These are phyloP conservation scores for Fusarium brachygibbosum DNA, from an alignment of 2,329 filamentous ascomycete genomes.

Conservation along the genomic window DNA sequence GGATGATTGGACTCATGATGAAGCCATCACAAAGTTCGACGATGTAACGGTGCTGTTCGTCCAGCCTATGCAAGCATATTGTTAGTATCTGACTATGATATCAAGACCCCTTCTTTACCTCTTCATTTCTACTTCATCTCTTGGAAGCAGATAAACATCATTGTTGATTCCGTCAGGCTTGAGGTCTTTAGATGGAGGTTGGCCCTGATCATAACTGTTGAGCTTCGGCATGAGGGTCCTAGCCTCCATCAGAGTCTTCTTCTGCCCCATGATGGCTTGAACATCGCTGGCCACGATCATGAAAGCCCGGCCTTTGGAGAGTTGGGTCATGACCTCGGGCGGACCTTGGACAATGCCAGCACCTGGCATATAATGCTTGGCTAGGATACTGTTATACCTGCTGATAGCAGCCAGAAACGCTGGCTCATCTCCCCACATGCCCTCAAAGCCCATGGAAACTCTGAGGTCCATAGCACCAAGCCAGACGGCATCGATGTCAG, in stretches of 20 bases:
- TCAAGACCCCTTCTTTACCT: neutral
- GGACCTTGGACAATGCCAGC: neutral
- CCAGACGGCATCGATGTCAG: neutral
- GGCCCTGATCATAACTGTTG: neutral
- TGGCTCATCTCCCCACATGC: neutral
- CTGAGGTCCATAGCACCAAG: neutral
- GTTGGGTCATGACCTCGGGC: neutral
- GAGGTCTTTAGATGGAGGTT: accelerated
- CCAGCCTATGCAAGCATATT: neutral
- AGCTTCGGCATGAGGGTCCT: neutral
- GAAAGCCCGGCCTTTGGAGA: neutral
- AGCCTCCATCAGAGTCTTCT: neutral
- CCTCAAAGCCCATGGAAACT: neutral
- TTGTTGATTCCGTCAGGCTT: neutral
- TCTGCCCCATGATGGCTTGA: neutral
- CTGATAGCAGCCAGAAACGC: neutral
- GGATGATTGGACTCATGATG: neutral
- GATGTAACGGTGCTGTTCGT: neutral
- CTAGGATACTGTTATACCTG: neutral
- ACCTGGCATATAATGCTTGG: neutral
- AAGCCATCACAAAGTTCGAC: neutral
- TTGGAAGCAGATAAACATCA: neutral
- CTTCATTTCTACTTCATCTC: neutral
- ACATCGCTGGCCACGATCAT: neutral
- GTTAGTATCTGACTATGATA: neutral